Evolutionary conservation across 305 asterid genomes (phyloP).

Genomic region (Withania somnifera): DNA sequence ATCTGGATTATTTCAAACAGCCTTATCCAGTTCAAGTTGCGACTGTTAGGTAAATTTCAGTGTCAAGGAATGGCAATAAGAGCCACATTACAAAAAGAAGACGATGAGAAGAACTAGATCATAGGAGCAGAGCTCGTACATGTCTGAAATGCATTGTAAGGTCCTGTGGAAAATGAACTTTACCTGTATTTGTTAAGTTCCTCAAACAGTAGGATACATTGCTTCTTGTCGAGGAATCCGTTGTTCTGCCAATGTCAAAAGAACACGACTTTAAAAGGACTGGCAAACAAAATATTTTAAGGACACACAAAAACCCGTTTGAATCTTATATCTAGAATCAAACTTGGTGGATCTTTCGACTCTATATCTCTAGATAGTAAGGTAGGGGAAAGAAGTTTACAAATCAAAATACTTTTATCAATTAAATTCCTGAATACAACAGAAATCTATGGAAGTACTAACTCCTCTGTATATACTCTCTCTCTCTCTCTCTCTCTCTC

Average conservation of each 20-base stretch:
- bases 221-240: slow-evolving; percentile 69
- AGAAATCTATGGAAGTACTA: not conserved
- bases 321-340: not conserved
- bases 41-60: not conserved
- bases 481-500: no score
- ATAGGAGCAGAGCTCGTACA: not conserved
- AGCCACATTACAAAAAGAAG: not conserved
- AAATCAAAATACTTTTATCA: not conserved
- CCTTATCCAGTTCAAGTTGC: not conserved
- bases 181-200: slow-evolving; percentile 97
- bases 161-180: not conserved
- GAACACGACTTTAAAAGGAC: not conserved
- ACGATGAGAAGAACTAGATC: not conserved
- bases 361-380: not conserved
- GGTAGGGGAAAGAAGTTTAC: not conserved
- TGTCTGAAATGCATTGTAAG: not conserved
- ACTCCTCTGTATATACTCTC: no score
- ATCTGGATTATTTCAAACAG: not conserved
- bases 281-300: not conserved
- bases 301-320: not conserved
- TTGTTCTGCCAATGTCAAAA: slow-evolving; percentile 32
- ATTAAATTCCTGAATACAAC: not conserved
- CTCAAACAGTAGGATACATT: slow-evolving; percentile 73
- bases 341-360: not conserved
- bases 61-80: not conserved